Conservation (phyloP, 2,329 filamentous ascomycete species). For the Rugonectria rugulosa region DNA sequence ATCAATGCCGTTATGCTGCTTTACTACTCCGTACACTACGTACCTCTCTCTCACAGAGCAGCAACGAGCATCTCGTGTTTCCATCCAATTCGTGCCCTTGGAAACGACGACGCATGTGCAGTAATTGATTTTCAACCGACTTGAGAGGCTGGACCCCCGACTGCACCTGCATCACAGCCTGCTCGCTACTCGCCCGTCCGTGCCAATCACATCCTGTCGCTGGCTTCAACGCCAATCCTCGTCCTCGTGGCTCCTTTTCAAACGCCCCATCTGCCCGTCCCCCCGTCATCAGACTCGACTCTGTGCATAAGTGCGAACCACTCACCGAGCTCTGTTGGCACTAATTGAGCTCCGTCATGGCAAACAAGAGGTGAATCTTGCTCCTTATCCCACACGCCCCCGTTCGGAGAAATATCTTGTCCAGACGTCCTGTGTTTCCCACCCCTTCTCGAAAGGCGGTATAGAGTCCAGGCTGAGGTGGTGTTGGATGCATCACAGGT, state of each 20-base stretch:
- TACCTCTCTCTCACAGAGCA: too few species aligned
- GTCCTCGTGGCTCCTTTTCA: conserved; percentile 5
- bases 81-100: conserved; percentile 6
- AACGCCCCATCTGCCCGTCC: too few species aligned
- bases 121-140: conserved; percentile 3
- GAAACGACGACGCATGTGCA: not conserved
- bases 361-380: conserved; percentile 8
- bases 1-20: conserved; percentile 16
- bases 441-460: not conserved
- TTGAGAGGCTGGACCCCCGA: not conserved
- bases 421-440: not conserved
- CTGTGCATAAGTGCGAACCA: conserved; percentile 12
- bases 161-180: not conserved
- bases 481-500: conserved; percentile 8
- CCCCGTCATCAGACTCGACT: not conserved
- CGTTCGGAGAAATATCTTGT: too few species aligned
- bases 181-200: not conserved
- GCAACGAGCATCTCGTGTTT: conserved; percentile 3
- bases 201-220: not conserved
- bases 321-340: not conserved
- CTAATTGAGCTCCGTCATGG: conserved; percentile 10
- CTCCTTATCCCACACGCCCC: not conserved
- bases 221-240: not conserved
- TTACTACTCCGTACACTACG: too few species aligned
- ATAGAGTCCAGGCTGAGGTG: not conserved